Evolutionary conservation across 306 rosid genomes (phyloP).

Genomic region (Corylus heterophylla): DNA sequence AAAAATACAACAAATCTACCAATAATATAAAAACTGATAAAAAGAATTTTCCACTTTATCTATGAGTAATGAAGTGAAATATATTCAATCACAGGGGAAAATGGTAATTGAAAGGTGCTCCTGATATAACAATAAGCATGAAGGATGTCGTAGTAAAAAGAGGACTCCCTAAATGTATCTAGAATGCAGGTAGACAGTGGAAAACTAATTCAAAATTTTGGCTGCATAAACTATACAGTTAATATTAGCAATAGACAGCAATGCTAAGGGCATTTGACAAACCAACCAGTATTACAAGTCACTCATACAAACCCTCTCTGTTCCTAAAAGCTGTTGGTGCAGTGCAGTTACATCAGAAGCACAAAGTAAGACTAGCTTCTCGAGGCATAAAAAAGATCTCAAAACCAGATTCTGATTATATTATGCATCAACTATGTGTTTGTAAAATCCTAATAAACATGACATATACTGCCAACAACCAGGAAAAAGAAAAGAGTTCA

Average conservation of each 20-base stretch:
- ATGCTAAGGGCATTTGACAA: too few relatives aligned
- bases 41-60: constrained; percentile 5
- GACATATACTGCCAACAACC: not conserved
- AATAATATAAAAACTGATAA: not conserved
- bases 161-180: not conserved
- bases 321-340: not conserved
- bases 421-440: not conserved
- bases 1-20: not conserved
- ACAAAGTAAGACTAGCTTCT: not conserved
- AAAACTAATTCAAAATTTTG: too few relatives aligned
- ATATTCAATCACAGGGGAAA: not conserved
- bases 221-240: not conserved
- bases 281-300: not conserved
- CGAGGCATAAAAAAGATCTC: not conserved
- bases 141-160: constrained; percentile 12
- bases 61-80: constrained; percentile 1
- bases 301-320: not conserved
- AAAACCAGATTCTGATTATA: not conserved
- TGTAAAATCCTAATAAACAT: not conserved
- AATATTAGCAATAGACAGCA: too few relatives aligned
- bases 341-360: not conserved
- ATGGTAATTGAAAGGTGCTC: constrained; percentile 18
- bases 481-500: not conserved
- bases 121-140: constrained; percentile 2
- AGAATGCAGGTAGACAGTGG: not conserved